Evolutionary conservation across 2,329 filamentous ascomycete species (phyloP).

Genomic region (Clarireedia homoeocarpa): DNA sequence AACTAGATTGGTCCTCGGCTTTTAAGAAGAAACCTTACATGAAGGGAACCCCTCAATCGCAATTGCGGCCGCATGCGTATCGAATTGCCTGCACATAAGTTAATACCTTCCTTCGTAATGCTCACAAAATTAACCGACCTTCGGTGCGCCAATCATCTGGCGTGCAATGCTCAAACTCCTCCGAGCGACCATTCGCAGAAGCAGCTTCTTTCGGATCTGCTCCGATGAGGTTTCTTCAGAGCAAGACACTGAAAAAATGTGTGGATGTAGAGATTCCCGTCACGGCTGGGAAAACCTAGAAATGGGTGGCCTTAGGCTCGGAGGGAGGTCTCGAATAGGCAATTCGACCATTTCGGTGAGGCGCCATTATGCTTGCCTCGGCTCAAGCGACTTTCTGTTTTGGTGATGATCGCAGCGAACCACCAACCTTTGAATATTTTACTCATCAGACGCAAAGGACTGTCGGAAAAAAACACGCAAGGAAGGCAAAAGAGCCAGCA

Average conservation of each 20-base stretch:
- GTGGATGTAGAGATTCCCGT: not conserved
- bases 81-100: not conserved
- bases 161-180: not conserved
- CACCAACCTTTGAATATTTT: not conserved
- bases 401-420: not conserved
- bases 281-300: not conserved
- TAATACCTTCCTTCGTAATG: not conserved
- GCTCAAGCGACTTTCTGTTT: not conserved
- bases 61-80: slow-evolving; percentile 1
- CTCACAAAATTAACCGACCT: not conserved
- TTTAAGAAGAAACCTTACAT: not conserved
- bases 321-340: slow-evolving; percentile 1
- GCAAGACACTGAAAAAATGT: not conserved
- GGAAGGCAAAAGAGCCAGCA: not conserved
- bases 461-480: not conserved
- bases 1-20: not conserved
- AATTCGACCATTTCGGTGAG: not conserved
- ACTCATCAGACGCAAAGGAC: not conserved
- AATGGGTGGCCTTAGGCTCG: not conserved
- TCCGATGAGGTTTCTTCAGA: not conserved
- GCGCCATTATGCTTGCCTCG: not conserved
- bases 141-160: not conserved
- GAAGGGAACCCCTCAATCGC: not conserved
- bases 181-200: no score
- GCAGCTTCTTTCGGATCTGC: slow-evolving; percentile 4